Evolutionary conservation across 306 rosid species (phyloP), one percentile per base, ranked within the genome.

Genomic region (Glycine latifolia): DNA sequence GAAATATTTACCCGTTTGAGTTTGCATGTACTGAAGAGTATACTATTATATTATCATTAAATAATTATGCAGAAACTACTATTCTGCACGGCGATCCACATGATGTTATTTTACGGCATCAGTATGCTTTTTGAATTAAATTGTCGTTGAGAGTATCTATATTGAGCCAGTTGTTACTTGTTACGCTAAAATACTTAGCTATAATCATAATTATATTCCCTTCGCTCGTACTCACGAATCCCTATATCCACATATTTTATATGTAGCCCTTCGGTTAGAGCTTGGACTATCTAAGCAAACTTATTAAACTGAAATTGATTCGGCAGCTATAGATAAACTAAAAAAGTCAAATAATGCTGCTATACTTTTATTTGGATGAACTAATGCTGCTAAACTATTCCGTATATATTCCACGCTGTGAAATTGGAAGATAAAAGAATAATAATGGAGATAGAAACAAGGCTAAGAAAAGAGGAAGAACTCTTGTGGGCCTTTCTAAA

Each of bases 1-100:
- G 35, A 12, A 48, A 33, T 53, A 7, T 10, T n/a, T 60, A 2
- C 59, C 47, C 55, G 82, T 16, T 68, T 68, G 41, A 20, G 43
- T 50, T 73, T 56, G 41, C 59, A 73, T 10, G 37, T 11, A 15
- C 49, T 44, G 16, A 52, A 41, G 3, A 15, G 60, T 39, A 58
- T 37, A 37, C 5, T 58, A 10, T 16, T 17, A 14, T 26, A 41
- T 62, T 15, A 56, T 54, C 10, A 50, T 37, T 54, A 37, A 62
- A 62, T 31, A 62, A 49, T 47, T 47, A 33, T 37, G 16, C 69
- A 41, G 31, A 56, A 33, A 39, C 11, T 54, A 55, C 44, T 20
- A 73, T 16, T 73, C 37, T 26, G 60, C 52, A 52, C 20, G 20
- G 55, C 2, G 41, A 73, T 72, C 79, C 71, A 80, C 53, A 67